phyloP scores from a whole-genome alignment of 495 filamentous ascomycete genomes.

The Pseudotulostoma volvatum region DNA sequence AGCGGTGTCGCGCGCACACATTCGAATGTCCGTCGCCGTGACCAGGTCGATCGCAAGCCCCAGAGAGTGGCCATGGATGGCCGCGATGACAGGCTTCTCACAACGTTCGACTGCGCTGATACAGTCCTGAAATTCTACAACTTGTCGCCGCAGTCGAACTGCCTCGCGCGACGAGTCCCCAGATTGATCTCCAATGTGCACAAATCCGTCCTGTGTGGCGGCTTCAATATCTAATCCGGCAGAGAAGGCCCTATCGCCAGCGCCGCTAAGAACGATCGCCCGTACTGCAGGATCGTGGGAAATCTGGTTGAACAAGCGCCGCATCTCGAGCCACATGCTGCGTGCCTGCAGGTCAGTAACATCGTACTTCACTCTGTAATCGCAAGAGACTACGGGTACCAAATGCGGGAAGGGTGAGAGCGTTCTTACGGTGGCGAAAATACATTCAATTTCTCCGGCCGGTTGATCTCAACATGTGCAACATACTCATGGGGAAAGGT shows the following conservation, averaged over 20 bases:
- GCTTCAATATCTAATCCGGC: constrained; percentile 64
- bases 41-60: constrained; percentile 78
- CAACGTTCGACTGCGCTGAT: constrained; percentile 66
- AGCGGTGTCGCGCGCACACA: constrained; percentile 44
- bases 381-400: too few species aligned
- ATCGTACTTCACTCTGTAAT: too few species aligned
- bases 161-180: constrained; percentile 55
- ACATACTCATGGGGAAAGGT: constrained; percentile 55
- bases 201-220: constrained; percentile 25
- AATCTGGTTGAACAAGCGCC: constrained; percentile 53
- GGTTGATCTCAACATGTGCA: constrained; percentile 86
- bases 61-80: constrained; percentile 64
- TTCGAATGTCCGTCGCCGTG: constrained; percentile 61
- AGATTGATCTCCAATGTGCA: constrained; percentile 5
- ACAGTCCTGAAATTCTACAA: constrained; percentile 62
- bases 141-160: constrained; percentile 42
- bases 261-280: constrained; percentile 64
- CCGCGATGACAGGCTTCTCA: constrained; percentile 80
- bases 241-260: constrained; percentile 73
- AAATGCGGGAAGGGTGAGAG: not conserved
- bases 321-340: constrained; percentile 80
- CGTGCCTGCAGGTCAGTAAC: not conserved
- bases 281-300: constrained; percentile 58
- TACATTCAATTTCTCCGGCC: constrained; percentile 77
- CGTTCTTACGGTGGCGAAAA: constrained; percentile 51